These are phyloP conservation scores for Yamadazyma tumulicola DNA, from an alignment of 805 yeast genomes.

Conservation along the genomic window DNA sequence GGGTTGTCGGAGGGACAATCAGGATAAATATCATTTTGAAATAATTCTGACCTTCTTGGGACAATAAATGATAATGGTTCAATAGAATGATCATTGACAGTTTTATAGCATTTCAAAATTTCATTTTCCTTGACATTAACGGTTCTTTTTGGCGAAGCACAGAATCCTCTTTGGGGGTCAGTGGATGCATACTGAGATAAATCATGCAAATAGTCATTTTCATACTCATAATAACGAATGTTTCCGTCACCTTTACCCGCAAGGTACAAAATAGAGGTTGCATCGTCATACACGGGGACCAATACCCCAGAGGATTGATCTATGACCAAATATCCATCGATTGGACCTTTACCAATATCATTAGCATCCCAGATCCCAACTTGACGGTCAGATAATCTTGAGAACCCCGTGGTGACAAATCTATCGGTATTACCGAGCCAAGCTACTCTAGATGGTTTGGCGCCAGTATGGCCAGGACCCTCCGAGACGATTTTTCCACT, in stretches of 20 bases:
- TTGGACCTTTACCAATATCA: constrained; percentile 72
- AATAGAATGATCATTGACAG: constrained; percentile 77
- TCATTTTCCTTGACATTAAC: constrained; percentile 83
- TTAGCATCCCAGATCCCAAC: constrained; percentile 89
- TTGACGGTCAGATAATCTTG: constrained; percentile 90
- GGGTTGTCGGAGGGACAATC: constrained; percentile 81
- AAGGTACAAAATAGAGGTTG: constrained; percentile 73
- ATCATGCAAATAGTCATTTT: constrained; percentile 75
- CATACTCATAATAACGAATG: constrained; percentile 88
- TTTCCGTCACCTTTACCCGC: constrained; percentile 99
- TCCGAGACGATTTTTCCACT: constrained; percentile 70
- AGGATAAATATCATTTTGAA: constrained; percentile 91
- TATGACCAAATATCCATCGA: constrained; percentile 81
- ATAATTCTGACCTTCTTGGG: constrained; percentile 90
- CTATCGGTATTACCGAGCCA: constrained; percentile 91
- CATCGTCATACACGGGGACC: constrained; percentile 85
- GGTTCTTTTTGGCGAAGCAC: constrained; percentile 78
- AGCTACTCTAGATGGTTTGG: constrained; percentile 80
- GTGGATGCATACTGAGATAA: constrained; percentile 86
- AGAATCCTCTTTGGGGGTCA: constrained; percentile 95
- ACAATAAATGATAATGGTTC: constrained; percentile 93
- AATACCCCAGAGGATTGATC: constrained; percentile 92
- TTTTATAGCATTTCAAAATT: constrained; percentile 75
- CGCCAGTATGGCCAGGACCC: constrained; percentile 90
- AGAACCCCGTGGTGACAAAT: constrained; percentile 90